Conservation (phyloP, 768 basidiomycete genomes). For the Lactarius indigo region DNA sequence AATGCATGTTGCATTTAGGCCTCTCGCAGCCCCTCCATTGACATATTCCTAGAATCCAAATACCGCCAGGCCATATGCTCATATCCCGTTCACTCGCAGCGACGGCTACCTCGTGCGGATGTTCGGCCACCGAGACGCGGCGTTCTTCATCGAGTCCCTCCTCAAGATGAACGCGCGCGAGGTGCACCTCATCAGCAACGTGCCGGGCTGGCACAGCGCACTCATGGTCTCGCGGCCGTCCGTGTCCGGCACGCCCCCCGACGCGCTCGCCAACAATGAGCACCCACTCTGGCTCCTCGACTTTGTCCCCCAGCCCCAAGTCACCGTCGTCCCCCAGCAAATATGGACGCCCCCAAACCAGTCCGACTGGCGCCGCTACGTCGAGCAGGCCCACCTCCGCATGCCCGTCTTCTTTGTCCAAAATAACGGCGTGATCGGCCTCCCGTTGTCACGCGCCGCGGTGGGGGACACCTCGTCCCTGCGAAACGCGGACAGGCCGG, state of each 20-base stretch:
- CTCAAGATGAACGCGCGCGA: conserved; percentile 2
- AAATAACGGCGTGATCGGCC: conserved; percentile 10
- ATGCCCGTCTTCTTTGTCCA: conserved; percentile 23
- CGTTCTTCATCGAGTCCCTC: conserved; percentile 18
- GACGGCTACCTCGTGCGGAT: conserved; percentile 14
- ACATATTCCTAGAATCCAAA: neutral
- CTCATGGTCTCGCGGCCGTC: conserved; percentile 11
- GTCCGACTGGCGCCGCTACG: conserved; percentile 23
- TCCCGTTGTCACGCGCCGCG: conserved; percentile 5
- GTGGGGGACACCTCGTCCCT: conserved; percentile 11
- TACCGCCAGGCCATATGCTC: neutral
- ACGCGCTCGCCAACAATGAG: neutral
- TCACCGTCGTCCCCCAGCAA: conserved; percentile 13
- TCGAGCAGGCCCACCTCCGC: conserved; percentile 17
- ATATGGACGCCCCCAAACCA: conserved; percentile 22
- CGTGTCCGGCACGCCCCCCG: neutral
- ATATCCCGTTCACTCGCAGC: neutral
- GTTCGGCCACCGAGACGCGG: conserved; percentile 18
- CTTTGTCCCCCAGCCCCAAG: neutral
- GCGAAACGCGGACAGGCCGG: neutral
- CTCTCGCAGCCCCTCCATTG: neutral
- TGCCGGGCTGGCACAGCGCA: conserved; percentile 9
- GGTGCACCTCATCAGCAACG: conserved; percentile 8
- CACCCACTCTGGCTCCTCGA: conserved; percentile 18
- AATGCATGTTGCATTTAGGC: neutral